These are phyloP conservation scores for Penicillium longicatenatum DNA, from an alignment of 495 filamentous ascomycete genomes.

Conservation along the genomic window DNA sequence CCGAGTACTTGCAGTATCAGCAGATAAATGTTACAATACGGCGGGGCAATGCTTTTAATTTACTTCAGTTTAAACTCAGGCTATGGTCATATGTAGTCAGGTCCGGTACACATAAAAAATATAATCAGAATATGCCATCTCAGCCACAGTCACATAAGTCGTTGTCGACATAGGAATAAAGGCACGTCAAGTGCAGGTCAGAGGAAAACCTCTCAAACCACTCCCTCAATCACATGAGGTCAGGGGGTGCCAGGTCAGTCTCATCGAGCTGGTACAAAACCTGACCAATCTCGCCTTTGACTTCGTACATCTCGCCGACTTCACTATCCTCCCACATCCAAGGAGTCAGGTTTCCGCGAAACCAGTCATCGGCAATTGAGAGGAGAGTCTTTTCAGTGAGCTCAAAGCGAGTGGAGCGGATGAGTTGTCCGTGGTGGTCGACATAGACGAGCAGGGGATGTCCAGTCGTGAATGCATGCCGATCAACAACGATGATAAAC, in stretches of 20 bases:
- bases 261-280: background rate
- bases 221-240: too few species aligned
- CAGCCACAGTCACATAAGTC: too few species aligned
- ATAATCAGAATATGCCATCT: too few species aligned
- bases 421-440: background rate
- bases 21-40: too few species aligned
- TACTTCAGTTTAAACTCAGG: too few species aligned
- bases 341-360: background rate
- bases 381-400: background rate
- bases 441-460: background rate
- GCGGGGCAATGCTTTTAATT: too few species aligned
- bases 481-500: background rate
- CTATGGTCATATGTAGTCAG: too few species aligned
- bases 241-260: background rate
- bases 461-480: background rate
- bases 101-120: too few species aligned
- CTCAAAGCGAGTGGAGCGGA: background rate
- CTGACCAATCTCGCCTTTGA: background rate
- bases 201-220: too few species aligned
- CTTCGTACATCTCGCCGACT: background rate
- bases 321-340: background rate
- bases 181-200: too few species aligned
- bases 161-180: too few species aligned
- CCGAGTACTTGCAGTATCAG: too few species aligned
- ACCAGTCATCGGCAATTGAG: background rate